Evolutionary conservation across 75 land plant species (phyloP).

Genomic region (Isoetes taiwanensis): DNA sequence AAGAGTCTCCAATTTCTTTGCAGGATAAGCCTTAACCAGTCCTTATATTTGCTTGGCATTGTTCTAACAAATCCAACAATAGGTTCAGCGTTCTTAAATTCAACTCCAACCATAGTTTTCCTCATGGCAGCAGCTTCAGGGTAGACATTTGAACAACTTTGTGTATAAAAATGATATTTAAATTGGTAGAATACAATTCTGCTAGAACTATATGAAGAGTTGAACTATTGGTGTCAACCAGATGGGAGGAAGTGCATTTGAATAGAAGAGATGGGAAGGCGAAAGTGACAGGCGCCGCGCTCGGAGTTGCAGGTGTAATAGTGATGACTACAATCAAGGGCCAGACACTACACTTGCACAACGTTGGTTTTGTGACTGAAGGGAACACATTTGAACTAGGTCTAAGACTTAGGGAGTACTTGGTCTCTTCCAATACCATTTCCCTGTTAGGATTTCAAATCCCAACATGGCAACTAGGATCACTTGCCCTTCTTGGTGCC

Average conservation of each 20-base stretch:
- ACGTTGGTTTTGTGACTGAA: neutral
- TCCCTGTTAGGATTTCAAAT: neutral
- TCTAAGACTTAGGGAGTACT: too few species aligned
- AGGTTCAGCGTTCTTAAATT: conserved; percentile 46
- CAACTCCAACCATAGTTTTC: conserved; percentile 58
- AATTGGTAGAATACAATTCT: too few species aligned
- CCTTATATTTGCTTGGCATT: conserved; percentile 16
- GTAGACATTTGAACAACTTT: conserved; percentile 34
- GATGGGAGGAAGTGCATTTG: conserved; percentile 46
- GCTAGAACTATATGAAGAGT: conserved; percentile 17
- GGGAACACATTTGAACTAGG: conserved; percentile 14
- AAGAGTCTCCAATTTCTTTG: neutral
- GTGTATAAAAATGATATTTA: too few species aligned
- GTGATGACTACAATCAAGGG: conserved; percentile 82
- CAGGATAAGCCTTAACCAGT: conserved; percentile 37
- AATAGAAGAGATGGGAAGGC: conserved; percentile 58
- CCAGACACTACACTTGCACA: conserved; percentile 15
- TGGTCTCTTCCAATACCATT: neutral
- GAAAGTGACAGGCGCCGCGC: conserved; percentile 50
- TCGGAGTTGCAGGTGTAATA: conserved; percentile 58
- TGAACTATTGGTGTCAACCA: neutral
- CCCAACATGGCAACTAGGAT: conserved; percentile 13
- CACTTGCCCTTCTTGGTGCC: conserved; percentile 27
- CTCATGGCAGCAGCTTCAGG: conserved; percentile 42
- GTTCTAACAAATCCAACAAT: conserved; percentile 47